These are phyloP conservation scores for Silene coronaria DNA, from an alignment of 179 eudicot species.

Conservation along the genomic window DNA sequence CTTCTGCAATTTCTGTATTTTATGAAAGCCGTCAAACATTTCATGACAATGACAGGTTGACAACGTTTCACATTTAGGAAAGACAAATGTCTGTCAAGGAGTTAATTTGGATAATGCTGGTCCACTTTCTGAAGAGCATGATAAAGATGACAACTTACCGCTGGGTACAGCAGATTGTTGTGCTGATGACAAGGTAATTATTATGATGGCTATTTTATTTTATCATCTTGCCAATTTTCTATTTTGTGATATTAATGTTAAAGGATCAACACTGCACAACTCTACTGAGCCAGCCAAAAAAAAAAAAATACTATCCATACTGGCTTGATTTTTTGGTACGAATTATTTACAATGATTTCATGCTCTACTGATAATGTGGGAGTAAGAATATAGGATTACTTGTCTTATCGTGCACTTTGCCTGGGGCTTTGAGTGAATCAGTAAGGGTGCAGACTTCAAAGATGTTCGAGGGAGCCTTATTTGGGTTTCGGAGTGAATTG, in stretches of 20 bases:
- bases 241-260: neutral
- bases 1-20: neutral
- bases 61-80: constrained; percentile 40
- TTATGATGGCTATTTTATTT: neutral
- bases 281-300: neutral
- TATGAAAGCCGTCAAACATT: constrained; percentile 4
- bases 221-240: neutral
- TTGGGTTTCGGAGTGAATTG: neutral
- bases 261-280: neutral
- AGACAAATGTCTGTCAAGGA: constrained; percentile 25
- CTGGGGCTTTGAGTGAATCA: neutral
- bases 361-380: neutral
- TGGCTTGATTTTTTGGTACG: neutral
- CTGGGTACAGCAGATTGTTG: constrained; percentile 23
- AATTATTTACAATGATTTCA: neutral
- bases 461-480: neutral
- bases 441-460: neutral
- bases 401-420: neutral
- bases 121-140: constrained; percentile 24
- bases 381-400: neutral
- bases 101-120: constrained; percentile 21
- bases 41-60: constrained; percentile 52
- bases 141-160: constrained; percentile 19
- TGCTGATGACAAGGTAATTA: constrained; percentile 28
- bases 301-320: neutral